Percentiles rank a stretch among this genome's conserved stretches.
Evolutionary conservation across 805 yeast genomes (phyloP).

Genomic region (Candida maris): DNA sequence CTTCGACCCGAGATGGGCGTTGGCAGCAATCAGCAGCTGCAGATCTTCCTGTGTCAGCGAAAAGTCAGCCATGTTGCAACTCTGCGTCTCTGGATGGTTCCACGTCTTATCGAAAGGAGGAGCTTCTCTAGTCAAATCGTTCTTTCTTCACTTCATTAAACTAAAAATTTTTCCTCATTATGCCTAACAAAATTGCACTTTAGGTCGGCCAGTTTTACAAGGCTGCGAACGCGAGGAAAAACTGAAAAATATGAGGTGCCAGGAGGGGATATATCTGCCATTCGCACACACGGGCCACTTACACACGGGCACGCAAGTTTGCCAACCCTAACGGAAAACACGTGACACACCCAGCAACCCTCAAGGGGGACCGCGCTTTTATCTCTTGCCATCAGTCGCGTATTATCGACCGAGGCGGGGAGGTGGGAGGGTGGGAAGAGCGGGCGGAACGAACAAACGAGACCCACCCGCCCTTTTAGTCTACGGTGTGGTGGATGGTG

Average conservation of each 20-base stretch:
- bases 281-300: not conserved
- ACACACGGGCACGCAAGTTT: not conserved
- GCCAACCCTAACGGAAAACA: not conserved
- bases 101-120: not conserved
- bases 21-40: constrained; percentile 98
- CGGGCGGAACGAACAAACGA: too few relatives aligned
- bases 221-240: constrained; percentile 2
- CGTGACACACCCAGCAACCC: too few relatives aligned
- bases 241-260: not conserved
- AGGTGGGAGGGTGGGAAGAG: too few relatives aligned
- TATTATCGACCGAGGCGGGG: too few relatives aligned
- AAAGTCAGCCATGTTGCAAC: constrained; percentile 34
- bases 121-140: not conserved
- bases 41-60: constrained; percentile 88
- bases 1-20: constrained; percentile 99
- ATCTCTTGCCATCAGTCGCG: constrained; percentile 1
- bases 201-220: not conserved
- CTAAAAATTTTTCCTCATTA: constrained; percentile 2
- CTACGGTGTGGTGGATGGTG: too few relatives aligned
- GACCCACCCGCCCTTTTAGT: too few relatives aligned
- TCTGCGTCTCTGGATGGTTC: constrained; percentile 3
- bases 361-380: not conserved
- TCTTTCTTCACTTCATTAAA: not conserved
- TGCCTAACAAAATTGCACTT: not conserved
- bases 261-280: constrained; percentile 1